Evolutionary conservation across 2,329 filamentous ascomycete species (phyloP).

Genomic region (Xylariales sp.): DNA sequence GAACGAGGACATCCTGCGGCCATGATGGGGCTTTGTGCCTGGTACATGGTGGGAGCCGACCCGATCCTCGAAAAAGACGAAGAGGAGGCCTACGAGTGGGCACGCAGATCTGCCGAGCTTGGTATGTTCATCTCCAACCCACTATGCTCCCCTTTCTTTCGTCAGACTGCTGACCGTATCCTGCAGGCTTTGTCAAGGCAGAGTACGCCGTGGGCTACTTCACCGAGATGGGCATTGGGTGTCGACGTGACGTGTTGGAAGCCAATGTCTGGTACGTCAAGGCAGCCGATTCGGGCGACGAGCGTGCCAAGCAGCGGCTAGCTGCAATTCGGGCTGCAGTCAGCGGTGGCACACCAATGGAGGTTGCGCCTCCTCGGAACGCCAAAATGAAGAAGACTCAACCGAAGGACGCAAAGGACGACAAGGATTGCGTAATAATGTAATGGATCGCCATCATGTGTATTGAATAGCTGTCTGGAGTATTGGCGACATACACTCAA

Average conservation of each 20-base stretch:
- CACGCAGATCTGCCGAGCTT: slow-evolving; percentile 75
- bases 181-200: slow-evolving; percentile 63
- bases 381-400: slow-evolving; percentile 46
- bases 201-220: slow-evolving; percentile 96
- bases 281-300: slow-evolving; percentile 87
- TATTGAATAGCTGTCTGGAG: neutral
- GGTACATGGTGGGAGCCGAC: slow-evolving; percentile 95
- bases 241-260: slow-evolving; percentile 87
- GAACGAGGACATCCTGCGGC: slow-evolving; percentile 77
- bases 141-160: neutral
- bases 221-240: slow-evolving; percentile 97
- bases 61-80: slow-evolving; percentile 93
- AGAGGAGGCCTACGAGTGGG: slow-evolving; percentile 95
- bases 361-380: slow-evolving; percentile 47
- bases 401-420: slow-evolving; percentile 35
- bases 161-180: neutral
- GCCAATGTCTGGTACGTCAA: slow-evolving; percentile 98
- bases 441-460: slow-evolving; percentile 25
- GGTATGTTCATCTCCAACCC: slow-evolving; percentile 51
- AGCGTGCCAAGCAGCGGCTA: slow-evolving; percentile 80
- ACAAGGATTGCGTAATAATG: slow-evolving; percentile 57
- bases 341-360: slow-evolving; percentile 50
- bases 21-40: slow-evolving; percentile 98
- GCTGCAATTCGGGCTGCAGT: slow-evolving; percentile 83
- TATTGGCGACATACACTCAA: too few species aligned